These are phyloP conservation scores for Hypocrella siamensis DNA, from an alignment of 2,329 filamentous ascomycete species.

Conservation along the genomic window DNA sequence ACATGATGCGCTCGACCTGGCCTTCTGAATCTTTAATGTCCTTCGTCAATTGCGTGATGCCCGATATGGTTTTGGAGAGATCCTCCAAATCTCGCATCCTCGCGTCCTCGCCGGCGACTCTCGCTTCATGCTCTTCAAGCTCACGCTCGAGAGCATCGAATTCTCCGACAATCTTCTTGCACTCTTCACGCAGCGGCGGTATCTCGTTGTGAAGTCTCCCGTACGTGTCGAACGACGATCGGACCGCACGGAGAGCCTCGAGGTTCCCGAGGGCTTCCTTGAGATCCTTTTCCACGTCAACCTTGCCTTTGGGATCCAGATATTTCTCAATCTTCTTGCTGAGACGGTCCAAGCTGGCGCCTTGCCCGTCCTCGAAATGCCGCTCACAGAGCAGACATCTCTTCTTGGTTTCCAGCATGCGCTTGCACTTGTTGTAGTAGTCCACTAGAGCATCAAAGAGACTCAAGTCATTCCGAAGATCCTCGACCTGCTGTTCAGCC, in stretches of 20 bases:
- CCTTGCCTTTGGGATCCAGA: constrained; percentile 44
- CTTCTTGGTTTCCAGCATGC: constrained; percentile 49
- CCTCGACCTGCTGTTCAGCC: constrained; percentile 41
- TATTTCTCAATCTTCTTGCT: constrained; percentile 50
- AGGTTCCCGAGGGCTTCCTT: constrained; percentile 33
- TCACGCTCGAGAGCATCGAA: constrained; percentile 41
- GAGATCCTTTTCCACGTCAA: constrained; percentile 46
- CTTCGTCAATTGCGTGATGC: constrained; percentile 54
- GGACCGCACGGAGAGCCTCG: constrained; percentile 43
- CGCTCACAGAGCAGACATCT: constrained; percentile 65
- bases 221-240: constrained; percentile 59
- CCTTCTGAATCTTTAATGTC: constrained; percentile 57
- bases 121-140: constrained; percentile 52
- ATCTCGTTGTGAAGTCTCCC: constrained; percentile 56
- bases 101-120: constrained; percentile 47
- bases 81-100: constrained; percentile 59
- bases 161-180: constrained; percentile 44
- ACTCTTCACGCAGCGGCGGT: constrained; percentile 49
- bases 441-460: constrained; percentile 53
- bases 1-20: constrained; percentile 60
- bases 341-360: constrained; percentile 43
- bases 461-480: constrained; percentile 49
- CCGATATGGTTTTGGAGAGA: constrained; percentile 59
- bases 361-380: constrained; percentile 44
- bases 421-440: constrained; percentile 56